Evolutionary conservation across 2,329 filamentous ascomycete species (phyloP).

Genomic region (Pseudogymnoascus sp.): DNA sequence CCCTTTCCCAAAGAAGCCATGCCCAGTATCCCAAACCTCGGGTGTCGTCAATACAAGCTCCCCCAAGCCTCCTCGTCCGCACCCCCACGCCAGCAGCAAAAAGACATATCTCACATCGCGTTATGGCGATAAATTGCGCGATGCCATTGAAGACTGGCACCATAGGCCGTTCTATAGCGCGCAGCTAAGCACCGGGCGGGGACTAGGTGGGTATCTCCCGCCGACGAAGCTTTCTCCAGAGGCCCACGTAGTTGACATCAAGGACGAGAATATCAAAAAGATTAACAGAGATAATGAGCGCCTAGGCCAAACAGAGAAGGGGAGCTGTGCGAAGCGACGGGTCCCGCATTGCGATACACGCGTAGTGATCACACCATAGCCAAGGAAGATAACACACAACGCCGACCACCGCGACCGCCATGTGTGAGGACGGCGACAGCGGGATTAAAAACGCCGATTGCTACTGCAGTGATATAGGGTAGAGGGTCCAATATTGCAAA

Average conservation of each 20-base stretch:
- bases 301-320: not conserved
- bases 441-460: slow-evolving; percentile 6
- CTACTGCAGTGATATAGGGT: not conserved
- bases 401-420: not conserved
- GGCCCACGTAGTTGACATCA: not conserved
- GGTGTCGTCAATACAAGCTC: not conserved
- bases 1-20: not conserved
- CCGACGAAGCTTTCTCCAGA: not conserved
- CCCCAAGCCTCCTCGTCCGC: not conserved
- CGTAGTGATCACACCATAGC: not conserved
- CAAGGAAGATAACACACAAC: slow-evolving; percentile 2
- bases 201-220: not conserved
- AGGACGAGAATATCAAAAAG: not conserved
- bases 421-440: not conserved
- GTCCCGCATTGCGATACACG: not conserved
- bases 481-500: not conserved
- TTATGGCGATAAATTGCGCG: slow-evolving; percentile 3
- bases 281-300: not conserved
- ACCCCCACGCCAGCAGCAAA: not conserved
- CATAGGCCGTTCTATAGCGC: not conserved
- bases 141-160: slow-evolving; percentile 1
- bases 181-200: not conserved
- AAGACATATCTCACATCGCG: not conserved
- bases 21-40: not conserved
- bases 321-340: not conserved